Percentiles rank a stretch among this genome's conserved stretches.
These are phyloP conservation scores for Poa annua DNA, from an alignment of 176 grass and related monocot species.

Conservation along the genomic window DNA sequence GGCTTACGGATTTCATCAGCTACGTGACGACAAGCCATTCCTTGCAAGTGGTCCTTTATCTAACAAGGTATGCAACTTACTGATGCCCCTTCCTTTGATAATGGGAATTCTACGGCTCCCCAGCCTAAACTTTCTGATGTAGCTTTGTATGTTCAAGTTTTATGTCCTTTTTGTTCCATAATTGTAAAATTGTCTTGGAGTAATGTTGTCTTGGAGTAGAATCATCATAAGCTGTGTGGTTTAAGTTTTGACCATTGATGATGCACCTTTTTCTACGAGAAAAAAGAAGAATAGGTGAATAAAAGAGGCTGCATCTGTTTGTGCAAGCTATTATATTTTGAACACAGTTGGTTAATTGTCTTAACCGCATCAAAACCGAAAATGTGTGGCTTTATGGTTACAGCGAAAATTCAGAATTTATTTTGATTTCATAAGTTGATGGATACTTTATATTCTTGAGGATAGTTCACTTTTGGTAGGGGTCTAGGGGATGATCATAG, in stretches of 20 bases:
- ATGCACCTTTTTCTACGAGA: background rate
- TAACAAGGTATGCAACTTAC: slow-evolving; percentile 78
- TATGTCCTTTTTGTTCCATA: slow-evolving; percentile 24
- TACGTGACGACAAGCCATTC: slow-evolving; percentile 87
- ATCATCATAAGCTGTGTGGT: background rate
- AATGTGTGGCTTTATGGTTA: slow-evolving; percentile 10
- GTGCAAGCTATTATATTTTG: background rate
- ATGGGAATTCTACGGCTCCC: slow-evolving; percentile 8
- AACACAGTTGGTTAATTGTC: background rate
- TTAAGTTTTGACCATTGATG: slow-evolving; percentile 23
- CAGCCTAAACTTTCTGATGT: background rate
- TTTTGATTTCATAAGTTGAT: slow-evolving; percentile 23
- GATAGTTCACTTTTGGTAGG: background rate
- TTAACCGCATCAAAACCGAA: background rate
- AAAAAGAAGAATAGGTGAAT: background rate
- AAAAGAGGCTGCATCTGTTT: background rate
- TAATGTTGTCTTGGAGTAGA: slow-evolving; percentile 13
- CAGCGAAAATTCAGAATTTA: background rate
- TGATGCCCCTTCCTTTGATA: slow-evolving; percentile 23
- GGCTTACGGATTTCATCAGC: slow-evolving; percentile 92
- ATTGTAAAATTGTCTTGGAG: background rate
- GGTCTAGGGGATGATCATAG: background rate
- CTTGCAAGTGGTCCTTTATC: slow-evolving; percentile 91
- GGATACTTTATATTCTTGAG: background rate
- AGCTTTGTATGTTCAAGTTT: slow-evolving; percentile 8